Evolutionary conservation across 2,329 filamentous ascomycete genomes (phyloP).

Genomic region (Esteya vermicola): DNA sequence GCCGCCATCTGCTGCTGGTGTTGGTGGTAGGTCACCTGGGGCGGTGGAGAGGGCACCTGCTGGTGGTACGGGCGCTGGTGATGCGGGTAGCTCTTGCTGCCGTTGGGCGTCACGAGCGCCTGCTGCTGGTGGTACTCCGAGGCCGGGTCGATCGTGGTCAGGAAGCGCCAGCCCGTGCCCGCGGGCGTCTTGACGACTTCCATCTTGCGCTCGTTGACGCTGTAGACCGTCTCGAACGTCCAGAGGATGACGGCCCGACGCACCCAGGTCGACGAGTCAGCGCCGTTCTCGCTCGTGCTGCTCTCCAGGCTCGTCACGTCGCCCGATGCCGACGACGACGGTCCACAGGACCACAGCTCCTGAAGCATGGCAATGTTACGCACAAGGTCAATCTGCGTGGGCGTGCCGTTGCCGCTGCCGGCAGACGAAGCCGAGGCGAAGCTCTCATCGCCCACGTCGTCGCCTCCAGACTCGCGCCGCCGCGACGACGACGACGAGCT

Average conservation of each 20-base stretch:
- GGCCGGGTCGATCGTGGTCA: slow-evolving; percentile 45
- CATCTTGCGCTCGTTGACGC: slow-evolving; percentile 25
- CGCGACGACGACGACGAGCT: slow-evolving; percentile 2
- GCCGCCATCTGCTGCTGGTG: slow-evolving; percentile 1
- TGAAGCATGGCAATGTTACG: slow-evolving; percentile 53
- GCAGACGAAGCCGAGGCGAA: slow-evolving; percentile 12
- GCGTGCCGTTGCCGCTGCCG: slow-evolving; percentile 11
- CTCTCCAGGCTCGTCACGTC: too few relatives aligned
- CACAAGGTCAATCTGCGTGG: slow-evolving; percentile 40
- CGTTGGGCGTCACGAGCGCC: slow-evolving; percentile 19
- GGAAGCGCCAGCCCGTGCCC: slow-evolving; percentile 46
- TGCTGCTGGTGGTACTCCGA: slow-evolving; percentile 42
- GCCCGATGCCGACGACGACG: slow-evolving; percentile 18
- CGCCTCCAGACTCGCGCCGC: not conserved
- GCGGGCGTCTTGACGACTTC: slow-evolving; percentile 33
- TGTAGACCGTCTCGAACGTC: slow-evolving; percentile 43
- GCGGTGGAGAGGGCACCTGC: slow-evolving; percentile 1
- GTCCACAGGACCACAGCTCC: slow-evolving; percentile 44
- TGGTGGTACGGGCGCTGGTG: slow-evolving; percentile 16
- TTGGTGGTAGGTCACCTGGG: slow-evolving; percentile 10
- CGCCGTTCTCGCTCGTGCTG: slow-evolving; percentile 1
- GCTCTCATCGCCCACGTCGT: slow-evolving; percentile 13
- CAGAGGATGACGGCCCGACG: slow-evolving; percentile 48
- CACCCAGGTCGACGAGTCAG: slow-evolving; percentile 24
- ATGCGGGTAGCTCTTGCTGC: slow-evolving; percentile 27